Conservation (phyloP, 306 rosid genomes). For the Trifolium fragiferum region DNA sequence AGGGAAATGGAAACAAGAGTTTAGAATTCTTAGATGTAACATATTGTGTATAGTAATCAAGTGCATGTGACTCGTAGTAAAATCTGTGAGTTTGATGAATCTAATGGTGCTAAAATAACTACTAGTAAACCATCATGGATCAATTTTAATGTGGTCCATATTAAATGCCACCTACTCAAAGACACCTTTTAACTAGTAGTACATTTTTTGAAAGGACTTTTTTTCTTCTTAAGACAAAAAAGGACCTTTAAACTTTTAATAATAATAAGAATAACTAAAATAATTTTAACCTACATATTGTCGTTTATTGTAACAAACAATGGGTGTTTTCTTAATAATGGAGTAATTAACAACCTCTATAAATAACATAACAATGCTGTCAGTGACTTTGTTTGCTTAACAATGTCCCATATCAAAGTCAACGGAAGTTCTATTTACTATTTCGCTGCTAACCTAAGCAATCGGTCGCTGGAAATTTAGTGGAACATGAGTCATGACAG, state of each 20-base stretch:
- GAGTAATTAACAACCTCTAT: background rate
- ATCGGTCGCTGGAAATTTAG: conserved; percentile 3
- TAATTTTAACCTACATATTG: background rate
- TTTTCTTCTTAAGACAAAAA: background rate
- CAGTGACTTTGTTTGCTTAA: background rate
- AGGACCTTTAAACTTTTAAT: too few relatives aligned
- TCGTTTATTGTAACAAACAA: background rate
- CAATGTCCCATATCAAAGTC: conserved; percentile 4
- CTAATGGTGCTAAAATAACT: too few relatives aligned
- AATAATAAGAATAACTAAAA: too few relatives aligned
- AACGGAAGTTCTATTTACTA: background rate
- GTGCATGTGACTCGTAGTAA: too few relatives aligned
- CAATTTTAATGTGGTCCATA: too few relatives aligned
- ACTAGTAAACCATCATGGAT: too few relatives aligned
- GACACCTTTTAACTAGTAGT: too few relatives aligned
- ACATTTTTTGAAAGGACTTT: background rate
- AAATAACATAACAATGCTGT: background rate
- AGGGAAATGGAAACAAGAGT: too few relatives aligned
- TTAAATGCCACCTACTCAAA: too few relatives aligned
- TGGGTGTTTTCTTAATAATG: background rate
- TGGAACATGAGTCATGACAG: conserved; percentile 8
- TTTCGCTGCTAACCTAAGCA: background rate
- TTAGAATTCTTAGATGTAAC: too few relatives aligned
- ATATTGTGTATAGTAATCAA: too few relatives aligned
- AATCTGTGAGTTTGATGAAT: too few relatives aligned